These are phyloP conservation scores for Talaromyces ruber DNA, from an alignment of 495 filamentous ascomycete genomes.

Conservation along the genomic window DNA sequence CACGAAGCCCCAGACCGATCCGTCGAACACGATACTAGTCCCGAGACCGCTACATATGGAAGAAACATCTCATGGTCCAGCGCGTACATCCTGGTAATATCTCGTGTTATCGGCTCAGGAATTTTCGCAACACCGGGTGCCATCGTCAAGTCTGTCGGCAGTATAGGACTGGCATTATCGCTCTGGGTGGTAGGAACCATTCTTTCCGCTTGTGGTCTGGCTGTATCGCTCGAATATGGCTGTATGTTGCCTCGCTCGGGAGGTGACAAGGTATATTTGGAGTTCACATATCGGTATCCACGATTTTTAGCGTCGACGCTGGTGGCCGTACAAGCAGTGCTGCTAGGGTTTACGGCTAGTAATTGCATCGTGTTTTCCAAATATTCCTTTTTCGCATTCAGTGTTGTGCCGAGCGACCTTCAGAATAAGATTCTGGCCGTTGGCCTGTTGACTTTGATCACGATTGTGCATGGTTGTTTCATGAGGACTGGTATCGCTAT, in stretches of 20 bases:
- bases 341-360: conserved; percentile 57
- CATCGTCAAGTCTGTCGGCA: conserved; percentile 59
- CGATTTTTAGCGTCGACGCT: conserved; percentile 61
- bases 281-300: conserved; percentile 63
- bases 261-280: conserved; percentile 69
- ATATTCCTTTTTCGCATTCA: conserved; percentile 33
- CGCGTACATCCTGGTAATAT: conserved; percentile 69
- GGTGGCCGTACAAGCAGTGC: conserved; percentile 56
- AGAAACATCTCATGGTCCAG: conserved; percentile 56
- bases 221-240: conserved; percentile 58
- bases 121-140: conserved; percentile 69
- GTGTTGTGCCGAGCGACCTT: conserved; percentile 22
- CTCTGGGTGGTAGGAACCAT: conserved; percentile 58
- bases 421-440: conserved; percentile 28
- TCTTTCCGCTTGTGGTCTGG: conserved; percentile 50
- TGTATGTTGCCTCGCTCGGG: conserved; percentile 65
- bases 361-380: conserved; percentile 38
- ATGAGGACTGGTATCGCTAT: conserved; percentile 29
- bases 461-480: conserved; percentile 30
- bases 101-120: conserved; percentile 65
- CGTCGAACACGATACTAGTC: conserved; percentile 46
- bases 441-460: conserved; percentile 25
- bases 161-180: conserved; percentile 53
- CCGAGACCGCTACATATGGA: conserved; percentile 47
- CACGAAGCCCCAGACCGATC: conserved; percentile 11